Conservation (phyloP, 2,329 filamentous ascomycete species). For the Pseudogymnoascus sp. region DNA sequence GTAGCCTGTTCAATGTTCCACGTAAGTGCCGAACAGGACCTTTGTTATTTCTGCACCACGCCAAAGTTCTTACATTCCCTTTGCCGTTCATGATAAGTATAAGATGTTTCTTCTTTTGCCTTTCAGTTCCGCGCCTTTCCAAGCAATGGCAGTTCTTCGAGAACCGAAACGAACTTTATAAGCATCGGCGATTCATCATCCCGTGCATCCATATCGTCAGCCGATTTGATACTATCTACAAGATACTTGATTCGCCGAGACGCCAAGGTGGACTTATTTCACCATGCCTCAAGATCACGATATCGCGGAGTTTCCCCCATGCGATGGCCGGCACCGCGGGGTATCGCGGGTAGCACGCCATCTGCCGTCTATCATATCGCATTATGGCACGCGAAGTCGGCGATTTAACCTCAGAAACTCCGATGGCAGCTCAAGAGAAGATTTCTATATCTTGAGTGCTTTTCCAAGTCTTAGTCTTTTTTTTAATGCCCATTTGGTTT, state of each 20-base stretch:
- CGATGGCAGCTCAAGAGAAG: not conserved
- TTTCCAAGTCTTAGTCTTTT: not conserved
- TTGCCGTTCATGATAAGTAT: not conserved
- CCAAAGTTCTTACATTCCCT: not conserved
- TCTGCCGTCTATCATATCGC: not conserved
- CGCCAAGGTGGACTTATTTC: not conserved
- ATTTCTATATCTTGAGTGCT: not conserved
- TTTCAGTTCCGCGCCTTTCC: not conserved
- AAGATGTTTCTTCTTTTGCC: not conserved
- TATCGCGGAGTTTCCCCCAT: not conserved
- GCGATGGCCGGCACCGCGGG: not conserved
- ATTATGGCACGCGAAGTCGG: not conserved
- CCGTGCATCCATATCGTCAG: slow-evolving; percentile 3
- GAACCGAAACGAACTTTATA: not conserved
- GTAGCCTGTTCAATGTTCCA: not conserved
- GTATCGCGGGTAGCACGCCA: not conserved
- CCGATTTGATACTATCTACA: not conserved
- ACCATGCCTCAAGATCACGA: not conserved
- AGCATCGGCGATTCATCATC: slow-evolving; percentile 4
- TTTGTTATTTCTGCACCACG: not conserved
- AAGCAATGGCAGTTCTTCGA: not conserved
- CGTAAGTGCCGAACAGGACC: not conserved
- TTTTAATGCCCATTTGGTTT: not conserved
- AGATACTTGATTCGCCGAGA: not conserved
- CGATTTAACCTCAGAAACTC: not conserved